phyloP scores from a whole-genome alignment of 129 eudicot genomes.

The Arctium lappa region DNA sequence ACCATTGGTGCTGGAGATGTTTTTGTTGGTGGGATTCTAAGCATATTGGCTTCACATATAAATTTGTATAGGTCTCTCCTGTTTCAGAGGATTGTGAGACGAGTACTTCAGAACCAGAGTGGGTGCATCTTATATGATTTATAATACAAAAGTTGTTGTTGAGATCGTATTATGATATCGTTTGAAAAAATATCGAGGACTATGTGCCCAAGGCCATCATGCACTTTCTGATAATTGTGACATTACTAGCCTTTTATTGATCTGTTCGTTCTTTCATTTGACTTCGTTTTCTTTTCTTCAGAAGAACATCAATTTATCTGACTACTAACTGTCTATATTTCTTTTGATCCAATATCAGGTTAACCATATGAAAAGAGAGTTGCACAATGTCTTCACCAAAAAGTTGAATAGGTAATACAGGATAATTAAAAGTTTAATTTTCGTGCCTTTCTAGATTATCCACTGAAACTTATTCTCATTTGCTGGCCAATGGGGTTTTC shows the following conservation, averaged over 20 bases:
- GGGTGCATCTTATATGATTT: too few relatives aligned
- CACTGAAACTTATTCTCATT: background rate
- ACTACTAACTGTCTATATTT: background rate
- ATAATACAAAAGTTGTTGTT: too few relatives aligned
- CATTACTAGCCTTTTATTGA: background rate
- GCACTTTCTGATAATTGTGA: constrained; percentile 81
- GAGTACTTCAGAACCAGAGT: too few relatives aligned
- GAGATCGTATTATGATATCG: too few relatives aligned
- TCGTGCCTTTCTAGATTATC: background rate
- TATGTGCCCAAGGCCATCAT: constrained; percentile 94
- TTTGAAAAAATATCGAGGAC: too few relatives aligned
- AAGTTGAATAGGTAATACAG: constrained; percentile 48
- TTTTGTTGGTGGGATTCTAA: too few relatives aligned
- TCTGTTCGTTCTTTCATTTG: background rate
- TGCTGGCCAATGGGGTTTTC: background rate
- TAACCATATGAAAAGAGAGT: constrained; percentile 86
- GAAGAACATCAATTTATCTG: background rate
- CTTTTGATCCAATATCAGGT: constrained; percentile 51
- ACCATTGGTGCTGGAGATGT: too few relatives aligned
- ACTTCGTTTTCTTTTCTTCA: background rate
- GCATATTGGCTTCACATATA: too few relatives aligned
- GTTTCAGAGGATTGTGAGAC: too few relatives aligned
- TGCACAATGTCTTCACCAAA: constrained; percentile 86
- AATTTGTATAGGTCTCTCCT: too few relatives aligned
- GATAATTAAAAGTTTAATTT: background rate